A percentile compares a stretch with the other conserved stretches of the same genome.
phyloP scores from a whole-genome alignment of 768 basidiomycete genomes.

The Lactifluus piperatus region DNA sequence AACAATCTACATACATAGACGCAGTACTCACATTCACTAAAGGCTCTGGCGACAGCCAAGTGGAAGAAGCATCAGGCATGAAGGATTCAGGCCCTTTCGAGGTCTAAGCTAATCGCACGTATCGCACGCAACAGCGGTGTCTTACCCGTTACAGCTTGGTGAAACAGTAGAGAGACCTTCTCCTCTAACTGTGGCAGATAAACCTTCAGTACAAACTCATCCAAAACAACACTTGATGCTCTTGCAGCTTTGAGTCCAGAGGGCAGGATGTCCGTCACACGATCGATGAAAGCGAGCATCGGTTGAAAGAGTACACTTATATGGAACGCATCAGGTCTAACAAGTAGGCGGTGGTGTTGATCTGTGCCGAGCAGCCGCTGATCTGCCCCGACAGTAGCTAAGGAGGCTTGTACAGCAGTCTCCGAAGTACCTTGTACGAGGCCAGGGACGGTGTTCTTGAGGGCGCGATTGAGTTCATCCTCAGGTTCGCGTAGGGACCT shows the following conservation, averaged over 20 bases:
- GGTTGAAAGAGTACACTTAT: conserved; percentile 93
- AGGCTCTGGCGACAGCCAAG: conserved; percentile 57
- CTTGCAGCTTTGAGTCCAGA: conserved; percentile 56
- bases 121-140: background rate
- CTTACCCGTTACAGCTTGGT: conserved; percentile 71
- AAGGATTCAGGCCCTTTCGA: conserved; percentile 77
- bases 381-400: conserved; percentile 56
- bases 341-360: conserved; percentile 76
- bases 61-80: conserved; percentile 66
- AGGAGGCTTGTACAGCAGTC: conserved; percentile 50
- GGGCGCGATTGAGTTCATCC: conserved; percentile 71
- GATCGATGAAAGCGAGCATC: conserved; percentile 74
- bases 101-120: background rate
- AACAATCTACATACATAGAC: background rate
- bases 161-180: conserved; percentile 81
- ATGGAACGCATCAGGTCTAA: conserved; percentile 90
- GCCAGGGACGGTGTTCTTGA: conserved; percentile 91
- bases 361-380: conserved; percentile 65
- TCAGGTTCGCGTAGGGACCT: conserved; percentile 70
- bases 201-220: conserved; percentile 88
- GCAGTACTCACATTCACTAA: conserved; percentile 56
- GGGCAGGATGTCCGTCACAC: conserved; percentile 64
- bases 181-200: conserved; percentile 95
- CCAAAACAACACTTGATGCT: conserved; percentile 64
- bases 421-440: conserved; percentile 68